Evolutionary conservation across 2,329 filamentous ascomycete genomes (phyloP), one percentile per base, ranked within the genome.

Genomic region (Calonectria hawksworthii): DNA sequence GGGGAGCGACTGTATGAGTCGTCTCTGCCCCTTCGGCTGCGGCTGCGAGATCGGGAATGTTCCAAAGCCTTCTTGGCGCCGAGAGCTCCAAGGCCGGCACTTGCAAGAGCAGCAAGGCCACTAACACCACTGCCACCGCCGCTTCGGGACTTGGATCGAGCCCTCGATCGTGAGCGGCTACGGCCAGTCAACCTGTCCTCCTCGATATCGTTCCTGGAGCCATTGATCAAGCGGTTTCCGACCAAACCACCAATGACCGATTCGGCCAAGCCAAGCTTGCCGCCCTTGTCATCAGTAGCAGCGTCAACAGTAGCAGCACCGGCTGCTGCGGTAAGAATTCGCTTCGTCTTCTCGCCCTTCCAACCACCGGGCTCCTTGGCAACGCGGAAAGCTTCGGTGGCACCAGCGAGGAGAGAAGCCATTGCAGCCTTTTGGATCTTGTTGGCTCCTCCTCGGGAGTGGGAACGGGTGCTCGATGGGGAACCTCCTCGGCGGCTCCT

Each of bases 291-390:
- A 80, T 96, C 90, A 52, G 96, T 90, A 30, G 93, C 93, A 11
- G 93, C 92, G 84, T 98, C 95, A 75, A 98, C 94, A 73, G 95
- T 94, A 78, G 95, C 96, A 74, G 96, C 96, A 85, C 95, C 94
- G 32, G 92, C 90, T 32, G 96, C 96, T 63, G 96, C 96, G 28
- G 96, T 98, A 64, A 98, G 90, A 74, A 99, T 92, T 68, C 96
- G 95, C 88, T 96, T 97, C 78, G 96, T 95, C 86, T 98, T 98
- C 76, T 95, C 94, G 47, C 96, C 96, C 77, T 93, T 94, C 96
- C 96, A 98, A 54, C 93, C 92, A 70, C 96, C 96, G 3, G 95
- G 94, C 76, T 97, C 94, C 81, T 96, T 98, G 83, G 96, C 93
- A 72, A 96, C 93, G 75, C 95, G 94, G 89, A 98, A 98, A 52